Conservation (phyloP, 352 stramenopile genomes). For the Phytophthora cactorum region DNA sequence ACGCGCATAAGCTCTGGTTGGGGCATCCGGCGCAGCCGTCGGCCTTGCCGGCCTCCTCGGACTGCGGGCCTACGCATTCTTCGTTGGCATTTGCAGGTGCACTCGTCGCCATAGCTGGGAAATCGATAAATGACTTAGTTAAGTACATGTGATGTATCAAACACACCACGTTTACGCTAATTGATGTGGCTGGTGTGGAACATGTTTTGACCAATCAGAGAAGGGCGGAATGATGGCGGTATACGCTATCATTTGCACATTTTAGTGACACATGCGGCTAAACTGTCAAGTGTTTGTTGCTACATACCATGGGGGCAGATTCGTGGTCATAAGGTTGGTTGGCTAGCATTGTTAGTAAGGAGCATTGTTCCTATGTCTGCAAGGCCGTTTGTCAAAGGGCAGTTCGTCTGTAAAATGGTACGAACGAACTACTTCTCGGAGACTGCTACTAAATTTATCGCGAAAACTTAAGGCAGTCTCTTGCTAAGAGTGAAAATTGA, state of each 20-base stretch:
- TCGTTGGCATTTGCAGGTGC: conserved; percentile 74
- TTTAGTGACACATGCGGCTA: not conserved
- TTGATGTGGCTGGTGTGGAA: not conserved
- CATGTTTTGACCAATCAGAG: conserved; percentile 14
- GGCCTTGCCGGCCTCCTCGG: conserved; percentile 94
- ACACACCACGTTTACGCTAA: not conserved
- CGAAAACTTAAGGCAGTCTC: not conserved
- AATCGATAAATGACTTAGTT: conserved; percentile 21
- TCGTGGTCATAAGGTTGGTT: no score
- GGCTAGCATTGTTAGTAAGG: no score
- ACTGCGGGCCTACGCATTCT: conserved; percentile 96
- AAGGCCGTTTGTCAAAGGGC: no score
- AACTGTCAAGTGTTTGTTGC: not conserved
- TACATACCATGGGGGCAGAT: no score
- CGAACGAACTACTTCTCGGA: no score
- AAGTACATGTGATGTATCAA: not conserved
- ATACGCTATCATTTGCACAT: conserved; percentile 21
- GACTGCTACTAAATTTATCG: no score
- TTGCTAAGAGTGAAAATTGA: not conserved
- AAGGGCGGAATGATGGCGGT: conserved; percentile 15
- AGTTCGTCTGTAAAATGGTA: no score
- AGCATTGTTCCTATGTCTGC: no score
- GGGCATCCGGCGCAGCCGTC: conserved; percentile 97
- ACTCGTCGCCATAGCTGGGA: conserved; percentile 42
- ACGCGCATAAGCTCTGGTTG: conserved; percentile 97